Evolutionary conservation across 805 yeast genomes (phyloP), one percentile per base, ranked within the genome.

Genomic region (Metschnikowia arizonensis): DNA sequence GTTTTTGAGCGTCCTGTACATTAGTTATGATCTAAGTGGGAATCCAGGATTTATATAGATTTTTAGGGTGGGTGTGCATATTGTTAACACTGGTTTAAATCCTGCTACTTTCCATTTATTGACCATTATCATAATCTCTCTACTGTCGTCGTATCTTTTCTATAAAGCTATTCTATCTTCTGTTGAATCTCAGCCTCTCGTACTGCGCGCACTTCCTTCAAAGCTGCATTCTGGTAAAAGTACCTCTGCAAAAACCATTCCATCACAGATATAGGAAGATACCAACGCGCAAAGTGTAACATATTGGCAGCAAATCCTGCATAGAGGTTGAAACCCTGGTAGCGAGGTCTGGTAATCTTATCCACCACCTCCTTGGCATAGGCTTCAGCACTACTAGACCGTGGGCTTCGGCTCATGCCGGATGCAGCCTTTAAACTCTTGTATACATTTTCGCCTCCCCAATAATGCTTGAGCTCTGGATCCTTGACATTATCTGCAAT

Each of bases 401-500:
- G 14, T 9, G 43, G 44, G 42, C 50, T 47, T 2, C 53, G 24
- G 46, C 55, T 53, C 57, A 53, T 53, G 14, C 32, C 28, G 5
- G 40, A 33, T 1, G 49, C 15, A 3, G 45, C 46, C 25, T 12
- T 18, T 24, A 51, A 36, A n/a, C 54, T 49, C 15, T 47, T 45
- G 11, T 29, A 14, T 7, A 51, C 48, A 9, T 47, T 54, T 5
- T 14, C 15, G 4, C 45, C 43, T 19, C 40, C 46, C 44, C 35
- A 53, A 21, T 31, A 38, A n/a, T 35, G 37, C 15, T 47, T 28
- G 10, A 49, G 31, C 17, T 24, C 25, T 6, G 39, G 40, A 35
- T 39, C 30, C 25, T 28, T 25, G 18, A 44, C 35, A 4, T 44
- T 25, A 40, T 63, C 66, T 14, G 55, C 54, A 25, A 69, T 64